phyloP scores from a whole-genome alignment of 164 flowering plant genomes.

The Vitis riparia region DNA sequence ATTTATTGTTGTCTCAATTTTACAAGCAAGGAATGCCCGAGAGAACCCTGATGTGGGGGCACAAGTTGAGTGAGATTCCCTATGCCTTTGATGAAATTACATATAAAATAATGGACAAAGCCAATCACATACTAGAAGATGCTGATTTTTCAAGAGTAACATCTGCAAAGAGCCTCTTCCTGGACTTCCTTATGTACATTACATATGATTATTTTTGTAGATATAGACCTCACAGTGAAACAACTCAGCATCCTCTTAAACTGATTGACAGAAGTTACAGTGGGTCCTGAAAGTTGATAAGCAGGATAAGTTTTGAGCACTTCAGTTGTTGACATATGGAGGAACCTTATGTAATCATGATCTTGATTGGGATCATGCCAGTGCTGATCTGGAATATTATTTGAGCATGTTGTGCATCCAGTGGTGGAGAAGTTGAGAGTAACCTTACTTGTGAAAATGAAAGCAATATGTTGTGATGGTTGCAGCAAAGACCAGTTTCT shows the following conservation, averaged over 20 bases:
- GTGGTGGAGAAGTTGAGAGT: too few species aligned
- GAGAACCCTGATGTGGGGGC: slow-evolving; percentile 69
- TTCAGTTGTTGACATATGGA: too few species aligned
- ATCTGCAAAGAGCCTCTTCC: slow-evolving; percentile 55
- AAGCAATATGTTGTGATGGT: too few species aligned
- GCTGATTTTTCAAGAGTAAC: slow-evolving; percentile 22
- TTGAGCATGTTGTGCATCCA: too few species aligned
- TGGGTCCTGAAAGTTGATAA: slow-evolving; percentile 3
- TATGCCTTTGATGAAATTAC: slow-evolving; percentile 68
- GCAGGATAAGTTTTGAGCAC: too few species aligned
- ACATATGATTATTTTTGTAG: slow-evolving; percentile 61
- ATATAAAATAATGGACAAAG: slow-evolving; percentile 51
- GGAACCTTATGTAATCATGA: too few species aligned
- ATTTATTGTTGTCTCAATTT: slow-evolving; percentile 71
- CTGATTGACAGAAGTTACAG: slow-evolving; percentile 13
- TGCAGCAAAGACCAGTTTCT: too few species aligned
- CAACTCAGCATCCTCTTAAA: slow-evolving; percentile 10
- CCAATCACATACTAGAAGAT: slow-evolving; percentile 35
- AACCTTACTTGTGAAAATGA: too few species aligned
- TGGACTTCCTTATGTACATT: slow-evolving; percentile 86
- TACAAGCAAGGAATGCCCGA: slow-evolving; percentile 76
- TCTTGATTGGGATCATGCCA: too few species aligned
- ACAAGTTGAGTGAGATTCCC: slow-evolving; percentile 53
- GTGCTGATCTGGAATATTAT: too few species aligned
- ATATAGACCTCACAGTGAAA: slow-evolving; percentile 21